Base-by-base conservation (phyloP, 148 eudicot species). In the Polygonum aviculare region DNA sequence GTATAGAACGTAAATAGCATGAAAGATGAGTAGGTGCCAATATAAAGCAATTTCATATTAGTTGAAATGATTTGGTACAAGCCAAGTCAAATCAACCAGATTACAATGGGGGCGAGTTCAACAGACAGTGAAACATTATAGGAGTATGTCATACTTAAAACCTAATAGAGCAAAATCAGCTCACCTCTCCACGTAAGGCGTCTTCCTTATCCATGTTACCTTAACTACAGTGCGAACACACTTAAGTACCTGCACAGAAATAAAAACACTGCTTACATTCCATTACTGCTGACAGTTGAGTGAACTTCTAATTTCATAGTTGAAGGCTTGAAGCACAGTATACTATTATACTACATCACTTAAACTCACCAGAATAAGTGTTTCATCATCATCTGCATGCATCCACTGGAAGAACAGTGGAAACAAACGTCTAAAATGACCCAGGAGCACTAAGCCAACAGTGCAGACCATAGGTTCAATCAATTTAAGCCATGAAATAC, bases 321-420 rank as follows among this genome's bases (percentile, higher is more conserved):
- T 36, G 12, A 57, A 31, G 55, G 72, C 47, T 4, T 36, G 19
- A 57, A 31, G 63, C 74, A 52, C 44, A 40, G 62, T 22, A 19
- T 72, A 60, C 36, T 35, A 69, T 45, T 38, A 60, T 52, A 60
- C 33, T 51, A 16, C 51, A 16, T 16, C 57, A 73, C 72, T 57
- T 12, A 45, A 5, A 81, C 80, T 81, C 84, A 96, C 99, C 97
- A 96, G 81, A 72, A 91, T 40, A 82, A 91, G 88, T 54, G 94
- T 89, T 82, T 86, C 91, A 75, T 96, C 97, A 81, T 96, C 99
- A 84, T 91, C 99, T 69, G 89, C 90, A 84, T 93, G 99, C 87
- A 96, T 86, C 99, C 99, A 96, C 80, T 84, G 82, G 83, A 96
- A 91, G 90, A 91, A 91, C 69, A 96, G 91, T 52, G 98, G 97